Evolutionary conservation across 2,329 filamentous ascomycete genomes (phyloP).

Genomic region (Juglanconis oblonga): DNA sequence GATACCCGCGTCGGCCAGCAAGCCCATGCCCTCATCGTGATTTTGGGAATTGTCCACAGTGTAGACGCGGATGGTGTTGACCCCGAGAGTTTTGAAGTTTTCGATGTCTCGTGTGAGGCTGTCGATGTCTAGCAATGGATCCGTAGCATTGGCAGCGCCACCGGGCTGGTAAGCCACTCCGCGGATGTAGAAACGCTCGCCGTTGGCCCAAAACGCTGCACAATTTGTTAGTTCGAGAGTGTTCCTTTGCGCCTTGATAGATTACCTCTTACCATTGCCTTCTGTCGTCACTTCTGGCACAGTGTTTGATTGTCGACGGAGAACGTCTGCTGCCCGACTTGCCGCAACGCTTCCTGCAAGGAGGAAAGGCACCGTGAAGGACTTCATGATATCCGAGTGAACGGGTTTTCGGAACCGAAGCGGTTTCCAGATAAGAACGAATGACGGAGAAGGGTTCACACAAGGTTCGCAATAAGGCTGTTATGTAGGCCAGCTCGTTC

Average conservation of each 20-base stretch:
- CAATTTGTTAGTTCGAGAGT: not conserved
- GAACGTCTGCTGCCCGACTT: not conserved
- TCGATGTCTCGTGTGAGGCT: conserved; percentile 76
- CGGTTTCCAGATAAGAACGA: conserved; percentile 3
- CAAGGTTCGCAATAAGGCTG: not conserved
- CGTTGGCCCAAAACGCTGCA: conserved; percentile 53
- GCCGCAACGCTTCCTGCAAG: conserved; percentile 1
- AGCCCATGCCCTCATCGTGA: conserved; percentile 83
- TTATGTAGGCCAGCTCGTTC: not conserved
- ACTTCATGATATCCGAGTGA: conserved; percentile 2
- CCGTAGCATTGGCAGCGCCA: conserved; percentile 51
- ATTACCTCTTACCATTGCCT: conserved; percentile 10
- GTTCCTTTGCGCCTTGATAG: too few species aligned
- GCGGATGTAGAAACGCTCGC: conserved; percentile 55
- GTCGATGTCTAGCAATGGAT: conserved; percentile 71
- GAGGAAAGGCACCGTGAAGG: not conserved
- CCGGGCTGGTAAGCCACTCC: conserved; percentile 64
- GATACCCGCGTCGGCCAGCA: conserved; percentile 78
- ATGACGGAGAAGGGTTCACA: not conserved
- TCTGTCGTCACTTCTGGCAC: conserved; percentile 6
- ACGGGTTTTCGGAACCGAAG: not conserved
- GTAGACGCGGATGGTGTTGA: conserved; percentile 93
- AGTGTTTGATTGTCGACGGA: conserved; percentile 3
- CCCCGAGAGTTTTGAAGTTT: conserved; percentile 78
- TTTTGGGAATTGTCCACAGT: conserved; percentile 80